phyloP scores from a whole-genome alignment of 257 asterid species.

The Solanum virginianum region DNA sequence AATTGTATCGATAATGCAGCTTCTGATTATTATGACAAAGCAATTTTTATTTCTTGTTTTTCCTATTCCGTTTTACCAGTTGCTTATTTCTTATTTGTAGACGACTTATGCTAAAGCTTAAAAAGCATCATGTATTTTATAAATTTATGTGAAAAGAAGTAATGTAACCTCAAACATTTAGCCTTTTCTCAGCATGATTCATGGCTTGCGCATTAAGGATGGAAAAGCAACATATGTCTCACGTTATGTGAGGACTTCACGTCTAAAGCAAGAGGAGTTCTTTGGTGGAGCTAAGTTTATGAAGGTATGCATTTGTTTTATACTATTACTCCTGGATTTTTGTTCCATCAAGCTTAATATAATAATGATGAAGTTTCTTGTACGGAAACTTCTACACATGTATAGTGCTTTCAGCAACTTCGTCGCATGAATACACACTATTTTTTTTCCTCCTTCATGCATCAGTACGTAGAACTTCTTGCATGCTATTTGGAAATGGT shows the following conservation, averaged over 20 bases:
- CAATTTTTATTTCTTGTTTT: not conserved
- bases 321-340: not conserved
- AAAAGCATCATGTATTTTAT: not conserved
- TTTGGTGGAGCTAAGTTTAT: constrained; percentile 73
- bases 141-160: not conserved
- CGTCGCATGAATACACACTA: not conserved
- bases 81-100: not conserved
- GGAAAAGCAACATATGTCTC: constrained; percentile 93
- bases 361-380: not conserved
- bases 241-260: constrained; percentile 85
- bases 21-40: not conserved
- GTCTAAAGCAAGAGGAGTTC: constrained; percentile 78
- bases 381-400: not conserved
- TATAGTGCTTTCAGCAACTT: not conserved
- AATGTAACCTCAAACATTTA: not conserved
- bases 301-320: constrained; percentile 42
- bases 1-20: not conserved
- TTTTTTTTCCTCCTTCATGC: not conserved
- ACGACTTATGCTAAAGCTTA: not conserved
- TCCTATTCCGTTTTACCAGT: not conserved
- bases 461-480: not conserved
- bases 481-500: not conserved
- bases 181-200: constrained; percentile 66
- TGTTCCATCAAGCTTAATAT: not conserved
- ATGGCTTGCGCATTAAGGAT: constrained; percentile 84